Base-by-base conservation (phyloP, 2,329 filamentous ascomycete species). In the Aaosphaeria arxii region DNA sequence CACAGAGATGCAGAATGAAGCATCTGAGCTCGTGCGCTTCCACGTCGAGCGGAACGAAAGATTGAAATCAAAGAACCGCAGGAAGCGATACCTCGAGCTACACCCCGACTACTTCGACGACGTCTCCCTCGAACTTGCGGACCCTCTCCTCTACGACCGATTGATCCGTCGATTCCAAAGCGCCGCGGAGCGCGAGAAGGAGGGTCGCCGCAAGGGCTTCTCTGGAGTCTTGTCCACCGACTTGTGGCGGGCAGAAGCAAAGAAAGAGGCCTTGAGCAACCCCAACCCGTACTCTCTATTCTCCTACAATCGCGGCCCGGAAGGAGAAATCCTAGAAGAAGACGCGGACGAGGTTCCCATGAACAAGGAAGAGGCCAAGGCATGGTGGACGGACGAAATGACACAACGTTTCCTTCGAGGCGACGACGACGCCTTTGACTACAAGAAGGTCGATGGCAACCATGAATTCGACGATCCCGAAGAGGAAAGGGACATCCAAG, bases 101-200 rank as follows among this genome's bases (percentile, higher is more conserved):
- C 81, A 92, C 63, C 85, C 86, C 2, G 79, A 82, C 46, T 95
- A 95, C 72, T 87, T 92, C 64, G 70, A 72, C 42, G 74, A 74
- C 44, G 58, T 79, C 42, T 77, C 78, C 46, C 80, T 86, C 50
- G 84, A 86, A 69, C 77, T 85, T 57, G 82, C 80, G 67, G 80
- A 94, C 70, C 89, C 90, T 1, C 74, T 92, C 6, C 80, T 95
- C 31, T 95, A 95, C 74, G 88, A 95, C 67, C 81, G 83, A 45
- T 78, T 95, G 28, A 81, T 96, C 51, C 84, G 89, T 45, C 83
- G 83, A 44, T 91, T 91, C 66, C 88, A 91, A 55, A 85, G 85
- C 1, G 73, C 85, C 3, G 75, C 78, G 4, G 89, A 95, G 71
- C 83, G 89, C 45, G 84, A 90, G 64, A 79, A 79, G 5, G 88